Conservation (phyloP, 2,329 filamentous ascomycete genomes). For the Ascochyta clinopodiicola region DNA sequence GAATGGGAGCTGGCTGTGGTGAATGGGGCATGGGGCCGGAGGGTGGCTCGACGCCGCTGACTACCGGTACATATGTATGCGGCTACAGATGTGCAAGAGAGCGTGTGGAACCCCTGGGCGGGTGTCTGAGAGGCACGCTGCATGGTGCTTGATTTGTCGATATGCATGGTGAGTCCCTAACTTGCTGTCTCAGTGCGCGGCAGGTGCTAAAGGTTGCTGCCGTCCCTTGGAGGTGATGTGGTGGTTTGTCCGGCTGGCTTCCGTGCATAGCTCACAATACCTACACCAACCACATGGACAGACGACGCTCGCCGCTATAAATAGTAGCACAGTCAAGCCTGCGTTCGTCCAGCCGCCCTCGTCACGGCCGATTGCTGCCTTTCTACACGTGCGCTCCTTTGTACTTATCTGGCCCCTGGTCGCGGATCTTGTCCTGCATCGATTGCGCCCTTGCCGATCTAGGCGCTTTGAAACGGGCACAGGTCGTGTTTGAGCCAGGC, state of each 20-base stretch:
- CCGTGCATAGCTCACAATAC: background rate
- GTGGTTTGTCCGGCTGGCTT: too few relatives aligned
- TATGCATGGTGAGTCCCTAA: conserved; percentile 20
- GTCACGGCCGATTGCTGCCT: background rate
- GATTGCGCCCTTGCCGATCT: conserved; percentile 34
- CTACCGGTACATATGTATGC: background rate
- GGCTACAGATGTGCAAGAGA: background rate
- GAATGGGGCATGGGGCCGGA: background rate
- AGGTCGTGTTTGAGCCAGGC: conserved; percentile 17
- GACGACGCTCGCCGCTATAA: conserved; percentile 1
- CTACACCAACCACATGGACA: background rate
- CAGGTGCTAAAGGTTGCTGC: conserved; percentile 19
- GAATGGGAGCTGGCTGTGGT: conserved; percentile 18
- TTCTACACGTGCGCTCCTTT: conserved; percentile 10
- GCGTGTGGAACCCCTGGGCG: conserved; percentile 6
- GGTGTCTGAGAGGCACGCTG: conserved; percentile 25
- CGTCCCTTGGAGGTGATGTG: background rate
- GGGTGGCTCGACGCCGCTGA: conserved; percentile 6
- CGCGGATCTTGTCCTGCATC: conserved; percentile 23
- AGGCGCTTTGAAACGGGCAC: conserved; percentile 33
- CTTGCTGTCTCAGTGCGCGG: conserved; percentile 24
- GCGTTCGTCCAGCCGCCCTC: background rate
- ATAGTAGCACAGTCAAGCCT: background rate
- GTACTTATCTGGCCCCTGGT: conserved; percentile 17
- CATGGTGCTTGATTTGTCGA: conserved; percentile 25